A percentile compares a stretch with the other conserved stretches of the same genome.
phyloP scores from a whole-genome alignment of 495 filamentous ascomycete species.

The Recurvomyces mirabilis region DNA sequence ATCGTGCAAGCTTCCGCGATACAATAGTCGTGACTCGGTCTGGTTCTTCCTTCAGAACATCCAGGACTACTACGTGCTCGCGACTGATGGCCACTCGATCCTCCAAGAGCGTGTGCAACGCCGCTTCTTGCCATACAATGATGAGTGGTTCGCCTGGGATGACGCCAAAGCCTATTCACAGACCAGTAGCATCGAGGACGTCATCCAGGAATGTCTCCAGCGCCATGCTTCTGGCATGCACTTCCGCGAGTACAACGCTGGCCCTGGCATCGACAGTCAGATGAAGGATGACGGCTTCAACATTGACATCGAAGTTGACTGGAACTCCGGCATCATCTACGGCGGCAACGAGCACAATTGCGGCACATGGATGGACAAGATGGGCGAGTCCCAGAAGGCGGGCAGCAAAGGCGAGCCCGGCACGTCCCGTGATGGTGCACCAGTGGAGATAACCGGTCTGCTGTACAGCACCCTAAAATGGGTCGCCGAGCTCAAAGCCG shows the following conservation, averaged over 20 bases:
- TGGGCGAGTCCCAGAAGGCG: conserved; percentile 92
- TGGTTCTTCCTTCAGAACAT: conserved; percentile 97
- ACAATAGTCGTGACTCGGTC: conserved; percentile 89
- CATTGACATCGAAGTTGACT: conserved; percentile 80
- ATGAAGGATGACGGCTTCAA: conserved; percentile 91
- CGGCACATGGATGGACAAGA: conserved; percentile 99
- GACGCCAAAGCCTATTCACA: conserved; percentile 79
- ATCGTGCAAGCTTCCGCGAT: conserved; percentile 78
- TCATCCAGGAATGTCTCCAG: conserved; percentile 88
- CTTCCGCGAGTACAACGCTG: conserved; percentile 91
- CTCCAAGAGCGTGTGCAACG: conserved; percentile 67
- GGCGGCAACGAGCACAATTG: conserved; percentile 92
- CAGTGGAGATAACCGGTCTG: conserved; percentile 88
- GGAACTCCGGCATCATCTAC: conserved; percentile 84
- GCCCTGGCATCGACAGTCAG: conserved; percentile 72
- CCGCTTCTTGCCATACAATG: conserved; percentile 90
- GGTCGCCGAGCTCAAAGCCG: conserved; percentile 53
- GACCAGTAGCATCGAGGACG: conserved; percentile 67
- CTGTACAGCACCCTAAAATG: conserved; percentile 80
- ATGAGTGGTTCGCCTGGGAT: conserved; percentile 74
- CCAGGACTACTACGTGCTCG: conserved; percentile 83
- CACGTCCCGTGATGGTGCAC: conserved; percentile 88
- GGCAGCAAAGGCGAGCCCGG: conserved; percentile 90
- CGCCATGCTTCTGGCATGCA: conserved; percentile 80
- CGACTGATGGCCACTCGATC: conserved; percentile 62